Evolutionary conservation across 2,329 filamentous ascomycete genomes (phyloP), one percentile per base, ranked within the genome.

Genomic region (Fusarium sp.): DNA sequence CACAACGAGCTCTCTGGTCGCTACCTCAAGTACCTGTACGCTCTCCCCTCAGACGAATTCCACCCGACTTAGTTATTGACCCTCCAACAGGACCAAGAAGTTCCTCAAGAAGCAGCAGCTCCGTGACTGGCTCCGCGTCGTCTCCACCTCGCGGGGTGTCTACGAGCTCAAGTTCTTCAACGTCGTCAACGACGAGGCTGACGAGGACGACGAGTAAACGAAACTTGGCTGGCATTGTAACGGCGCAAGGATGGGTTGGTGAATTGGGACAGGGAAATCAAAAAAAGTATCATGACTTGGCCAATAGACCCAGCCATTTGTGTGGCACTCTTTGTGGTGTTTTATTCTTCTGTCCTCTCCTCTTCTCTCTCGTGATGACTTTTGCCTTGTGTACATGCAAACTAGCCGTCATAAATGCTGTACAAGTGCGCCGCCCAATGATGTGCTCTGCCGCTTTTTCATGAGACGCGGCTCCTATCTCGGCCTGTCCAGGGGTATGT

Each of bases 101-200:
- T 99, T 97, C 92, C 92, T 99, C 86, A 99, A 99, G 94, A 99
- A 99, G 94, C 94, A 98, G 90, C 95, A 98, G 91, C 94, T 99
- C 84, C 94, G 96, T 88, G 96, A 99, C 90, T 99, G 96, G 96
- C 93, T 99, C 82, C 95, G 96, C 81, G 95, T 99, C 79, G 96
- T 99, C 82, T 97, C 94, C 78, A 98, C 95, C 83, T 94, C 93
- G 84, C 95, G 95, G 89, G 95, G 96, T 83, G 95, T 98, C 76
- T 99, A 99, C 89, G 95, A 98, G 90, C 92, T 99, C 86, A 95
- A 97, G 89, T 99, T 99, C 95, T 99, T 97, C 94, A 99, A 99
- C 90, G 95, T 99, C 82, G 95, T 98, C 81, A 96, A 97, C 86
- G 96, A 99, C 84, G 95, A 95, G 84, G 95, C 90, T 78, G 96